Conservation (phyloP, 805 yeast species). For the Wickerhamiella allomyrinae region DNA sequence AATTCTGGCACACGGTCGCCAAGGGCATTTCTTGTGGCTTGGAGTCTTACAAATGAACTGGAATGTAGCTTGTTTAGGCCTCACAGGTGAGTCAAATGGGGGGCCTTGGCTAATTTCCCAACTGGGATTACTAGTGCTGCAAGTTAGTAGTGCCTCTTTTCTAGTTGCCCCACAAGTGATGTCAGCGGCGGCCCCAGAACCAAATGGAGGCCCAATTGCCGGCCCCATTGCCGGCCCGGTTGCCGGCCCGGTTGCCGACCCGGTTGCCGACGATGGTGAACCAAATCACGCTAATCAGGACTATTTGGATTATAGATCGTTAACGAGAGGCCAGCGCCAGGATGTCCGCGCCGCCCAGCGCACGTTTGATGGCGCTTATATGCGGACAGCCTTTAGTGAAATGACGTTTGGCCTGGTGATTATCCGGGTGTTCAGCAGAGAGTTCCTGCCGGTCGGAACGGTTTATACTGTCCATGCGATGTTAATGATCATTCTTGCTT, state of each 20-base stretch:
- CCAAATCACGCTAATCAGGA: too few species aligned
- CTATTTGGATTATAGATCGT: constrained; percentile 3
- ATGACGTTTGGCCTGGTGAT: constrained; percentile 52
- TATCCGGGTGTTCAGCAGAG: constrained; percentile 47
- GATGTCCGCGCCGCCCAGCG: constrained; percentile 52
- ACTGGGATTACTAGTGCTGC: too few species aligned
- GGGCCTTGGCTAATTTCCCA: too few species aligned
- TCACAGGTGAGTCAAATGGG: too few species aligned
- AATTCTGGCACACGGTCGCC: constrained; percentile 11
- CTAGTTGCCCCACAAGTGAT: too few species aligned
- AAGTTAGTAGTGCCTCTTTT: too few species aligned
- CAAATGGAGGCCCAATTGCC: too few species aligned
- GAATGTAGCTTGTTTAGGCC: too few species aligned
- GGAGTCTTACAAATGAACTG: neutral
- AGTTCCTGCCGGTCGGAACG: constrained; percentile 53
- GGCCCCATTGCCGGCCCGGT: too few species aligned
- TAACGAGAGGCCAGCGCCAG: constrained; percentile 17
- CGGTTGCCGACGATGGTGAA: too few species aligned
- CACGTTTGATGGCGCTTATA: constrained; percentile 74
- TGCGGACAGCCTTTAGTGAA: constrained; percentile 56
- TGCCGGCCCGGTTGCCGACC: too few species aligned
- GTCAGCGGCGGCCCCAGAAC: too few species aligned
- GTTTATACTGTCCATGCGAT: constrained; percentile 50
- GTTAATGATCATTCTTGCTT: constrained; percentile 29
- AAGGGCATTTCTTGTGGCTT: neutral